Percentiles rank a stretch among this genome's conserved stretches.
These are phyloP conservation scores for Toxicodendron radicans DNA, from an alignment of 345 rosid species.

Conservation along the genomic window DNA sequence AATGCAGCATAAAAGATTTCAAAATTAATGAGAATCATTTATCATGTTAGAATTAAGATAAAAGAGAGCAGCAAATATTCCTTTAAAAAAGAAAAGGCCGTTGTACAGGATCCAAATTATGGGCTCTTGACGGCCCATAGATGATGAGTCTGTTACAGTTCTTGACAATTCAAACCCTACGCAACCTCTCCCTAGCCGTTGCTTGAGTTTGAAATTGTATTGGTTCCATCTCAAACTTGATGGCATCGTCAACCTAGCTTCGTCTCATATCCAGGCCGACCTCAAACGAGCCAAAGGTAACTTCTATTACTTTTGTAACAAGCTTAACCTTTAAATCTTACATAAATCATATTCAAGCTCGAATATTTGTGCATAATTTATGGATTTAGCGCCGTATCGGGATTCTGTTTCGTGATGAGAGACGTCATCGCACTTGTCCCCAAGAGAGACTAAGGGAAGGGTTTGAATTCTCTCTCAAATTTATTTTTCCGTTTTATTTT, in stretches of 20 bases:
- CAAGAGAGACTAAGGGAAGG: constrained; percentile 23
- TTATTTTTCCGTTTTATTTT: too few relatives aligned
- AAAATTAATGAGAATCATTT: too few relatives aligned
- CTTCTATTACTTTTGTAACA: too few relatives aligned
- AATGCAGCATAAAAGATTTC: too few relatives aligned
- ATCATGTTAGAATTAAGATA: too few relatives aligned
- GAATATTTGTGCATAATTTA: background rate
- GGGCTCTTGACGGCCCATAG: background rate
- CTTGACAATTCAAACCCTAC: background rate
- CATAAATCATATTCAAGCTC: too few relatives aligned
- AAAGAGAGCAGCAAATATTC: too few relatives aligned
- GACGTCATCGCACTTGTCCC: constrained; percentile 11
- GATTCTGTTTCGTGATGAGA: constrained; percentile 15
- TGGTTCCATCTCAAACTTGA: background rate
- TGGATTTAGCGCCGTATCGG: constrained; percentile 17
- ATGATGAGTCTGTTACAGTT: too few relatives aligned
- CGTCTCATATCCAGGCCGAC: background rate
- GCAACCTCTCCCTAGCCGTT: background rate
- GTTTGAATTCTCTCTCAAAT: background rate
- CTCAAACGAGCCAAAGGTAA: background rate
- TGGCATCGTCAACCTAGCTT: background rate
- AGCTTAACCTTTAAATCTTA: too few relatives aligned
- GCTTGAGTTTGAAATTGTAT: background rate
- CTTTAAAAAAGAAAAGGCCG: too few relatives aligned
- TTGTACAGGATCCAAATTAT: too few relatives aligned